Evolutionary conservation across 345 rosid genomes (phyloP), one percentile per base, ranked within the genome.

Genomic region (Laguncularia racemosa): DNA sequence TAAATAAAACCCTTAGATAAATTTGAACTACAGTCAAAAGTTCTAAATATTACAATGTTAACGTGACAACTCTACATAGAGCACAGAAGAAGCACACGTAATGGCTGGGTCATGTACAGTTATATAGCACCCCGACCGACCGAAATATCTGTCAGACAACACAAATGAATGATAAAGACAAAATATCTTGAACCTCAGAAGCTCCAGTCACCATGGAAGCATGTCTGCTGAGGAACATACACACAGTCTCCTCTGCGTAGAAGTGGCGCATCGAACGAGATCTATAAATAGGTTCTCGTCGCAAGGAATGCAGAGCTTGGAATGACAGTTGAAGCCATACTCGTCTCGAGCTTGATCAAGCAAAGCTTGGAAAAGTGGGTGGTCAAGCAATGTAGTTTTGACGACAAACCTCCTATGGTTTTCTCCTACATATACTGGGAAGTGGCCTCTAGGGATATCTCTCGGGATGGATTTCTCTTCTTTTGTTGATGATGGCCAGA

Each of bases 371-470:
- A 91, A 84, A 54, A 86, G 83, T 38, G 95, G 95, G 54, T 91
- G 87, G 44, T 76, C 60, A 66, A 91, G 95, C 53, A 88, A 73
- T 59, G 52, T 69, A 52, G 80, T 65, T 62, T 84, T 86, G 71
- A 88, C 86, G 62, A 91, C 92, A 62, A 75, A 85, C 69, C 95
- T 71, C 72, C 61, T 84, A 69, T 46, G 65, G 20, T 81, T 68
- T 20, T 91, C 88, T 0, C 98, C 98, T 4, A 85, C 95, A 52
- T 91, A 88, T 9, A 91, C 92, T 33, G 75, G 92, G 10, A 88
- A 67, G 63, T 88, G 95, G 56, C 96, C 95, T 58, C 81, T 91
- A 5, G 98, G 96, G 3, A 91, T 90, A 64, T 91, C 96, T 60
- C 64, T 71, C 21, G 98, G 97, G 54, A 84, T 83, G 43, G 69